Evolutionary conservation across 345 rosid species (phyloP).

Genomic region (Dimocarpus longan): DNA sequence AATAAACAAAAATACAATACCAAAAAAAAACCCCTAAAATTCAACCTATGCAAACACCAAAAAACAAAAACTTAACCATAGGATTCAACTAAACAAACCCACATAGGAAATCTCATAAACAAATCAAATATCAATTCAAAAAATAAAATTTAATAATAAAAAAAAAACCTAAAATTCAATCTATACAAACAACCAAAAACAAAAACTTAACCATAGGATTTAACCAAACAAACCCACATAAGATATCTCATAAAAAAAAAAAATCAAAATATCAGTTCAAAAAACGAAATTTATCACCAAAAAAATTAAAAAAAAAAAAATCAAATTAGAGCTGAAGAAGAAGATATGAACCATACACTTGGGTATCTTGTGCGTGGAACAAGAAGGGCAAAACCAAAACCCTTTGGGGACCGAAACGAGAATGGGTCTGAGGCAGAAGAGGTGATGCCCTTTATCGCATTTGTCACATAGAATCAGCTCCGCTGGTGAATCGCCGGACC

Average conservation of each 20-base stretch:
- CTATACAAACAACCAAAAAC: background rate
- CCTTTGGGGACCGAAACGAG: slow-evolving; percentile 87
- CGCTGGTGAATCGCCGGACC: slow-evolving; percentile 61
- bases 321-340: background rate
- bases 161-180: background rate
- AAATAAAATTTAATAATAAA: background rate
- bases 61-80: no score
- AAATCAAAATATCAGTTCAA: slow-evolving; percentile 6
- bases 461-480: slow-evolving; percentile 86
- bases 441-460: slow-evolving; percentile 82
- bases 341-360: slow-evolving; percentile 46
- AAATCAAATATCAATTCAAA: slow-evolving; percentile 10
- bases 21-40: no score
- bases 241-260: slow-evolving; percentile 24
- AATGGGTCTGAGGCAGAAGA: slow-evolving; percentile 83
- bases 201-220: background rate
- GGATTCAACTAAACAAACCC: background rate
- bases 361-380: slow-evolving; percentile 58
- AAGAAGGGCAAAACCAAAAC: slow-evolving; percentile 76
- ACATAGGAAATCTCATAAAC: background rate
- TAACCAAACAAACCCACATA: background rate
- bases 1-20: background rate
- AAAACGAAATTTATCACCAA: no score
- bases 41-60: no score
- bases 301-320: background rate